phyloP scores from a whole-genome alignment of 1,284 basidiomycete species.

The Sanguinoderma infundibulare region DNA sequence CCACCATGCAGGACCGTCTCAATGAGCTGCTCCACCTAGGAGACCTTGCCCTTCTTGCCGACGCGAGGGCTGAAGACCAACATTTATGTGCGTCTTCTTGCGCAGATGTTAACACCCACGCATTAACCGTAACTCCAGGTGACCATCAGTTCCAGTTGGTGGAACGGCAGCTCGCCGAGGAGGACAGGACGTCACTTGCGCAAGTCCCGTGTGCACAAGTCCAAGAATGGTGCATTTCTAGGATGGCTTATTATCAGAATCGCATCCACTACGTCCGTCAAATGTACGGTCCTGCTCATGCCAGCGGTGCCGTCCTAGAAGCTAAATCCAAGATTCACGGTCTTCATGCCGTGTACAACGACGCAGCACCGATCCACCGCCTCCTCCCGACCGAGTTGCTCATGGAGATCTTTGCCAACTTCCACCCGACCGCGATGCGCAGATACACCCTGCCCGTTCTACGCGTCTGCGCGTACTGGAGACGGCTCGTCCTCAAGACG shows the following conservation, averaged over 20 bases:
- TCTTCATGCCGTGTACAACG: not conserved
- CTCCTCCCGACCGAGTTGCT: not conserved
- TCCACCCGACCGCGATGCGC: not conserved
- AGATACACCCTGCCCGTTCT: not conserved
- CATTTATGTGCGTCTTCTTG: not conserved
- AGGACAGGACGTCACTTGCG: not conserved
- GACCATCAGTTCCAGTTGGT: not conserved
- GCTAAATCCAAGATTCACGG: not conserved
- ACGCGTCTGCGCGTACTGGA: not conserved
- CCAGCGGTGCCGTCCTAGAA: not conserved
- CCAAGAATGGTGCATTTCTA: not conserved
- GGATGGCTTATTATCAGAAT: not conserved
- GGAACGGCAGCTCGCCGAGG: not conserved
- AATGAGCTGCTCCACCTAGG: not conserved
- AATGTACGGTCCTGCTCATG: not conserved
- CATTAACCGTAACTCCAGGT: no score
- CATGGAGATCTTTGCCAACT: not conserved
- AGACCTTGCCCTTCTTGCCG: not conserved
- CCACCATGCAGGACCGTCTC: not conserved
- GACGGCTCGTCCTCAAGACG: not conserved
- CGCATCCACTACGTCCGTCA: not conserved
- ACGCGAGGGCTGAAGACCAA: not conserved
- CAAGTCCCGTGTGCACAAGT: not conserved
- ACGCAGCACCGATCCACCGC: not conserved
- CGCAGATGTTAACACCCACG: not conserved